Conservation (phyloP, 2,329 filamentous ascomycete species). For the Trichoderma harzianum region DNA sequence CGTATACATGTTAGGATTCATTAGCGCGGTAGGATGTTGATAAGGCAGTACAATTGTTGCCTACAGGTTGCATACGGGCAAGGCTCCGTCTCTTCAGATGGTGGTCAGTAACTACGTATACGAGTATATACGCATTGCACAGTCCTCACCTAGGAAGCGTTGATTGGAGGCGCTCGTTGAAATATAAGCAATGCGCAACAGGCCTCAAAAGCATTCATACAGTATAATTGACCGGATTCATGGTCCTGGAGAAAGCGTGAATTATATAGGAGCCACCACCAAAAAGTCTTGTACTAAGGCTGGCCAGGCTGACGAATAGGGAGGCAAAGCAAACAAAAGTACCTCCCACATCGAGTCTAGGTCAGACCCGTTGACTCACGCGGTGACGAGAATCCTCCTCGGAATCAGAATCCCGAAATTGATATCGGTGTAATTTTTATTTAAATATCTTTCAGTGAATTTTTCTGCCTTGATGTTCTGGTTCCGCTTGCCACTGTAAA, state of each 20-base stretch:
- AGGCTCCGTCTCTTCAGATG: neutral
- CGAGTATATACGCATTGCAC: neutral
- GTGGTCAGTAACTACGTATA: neutral
- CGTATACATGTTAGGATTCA: neutral
- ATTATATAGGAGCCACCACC: neutral
- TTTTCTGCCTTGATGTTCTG: neutral
- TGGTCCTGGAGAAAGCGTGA: neutral
- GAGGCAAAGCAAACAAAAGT: neutral
- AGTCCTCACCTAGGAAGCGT: neutral
- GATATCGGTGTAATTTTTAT: neutral
- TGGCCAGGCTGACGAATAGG: neutral
- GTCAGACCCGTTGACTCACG: constrained; percentile 1
- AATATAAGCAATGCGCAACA: neutral
- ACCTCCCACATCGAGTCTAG: constrained; percentile 11
- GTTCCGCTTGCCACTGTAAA: neutral
- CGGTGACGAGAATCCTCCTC: neutral
- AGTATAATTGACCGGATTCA: neutral
- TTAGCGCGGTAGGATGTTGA: neutral
- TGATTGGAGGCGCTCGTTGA: neutral
- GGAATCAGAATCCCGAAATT: neutral
- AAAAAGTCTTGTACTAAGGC: neutral
- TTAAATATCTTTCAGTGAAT: neutral
- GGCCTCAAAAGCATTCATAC: neutral
- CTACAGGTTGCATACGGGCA: neutral
- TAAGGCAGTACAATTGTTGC: neutral